These are phyloP conservation scores for Trametes sanguinea DNA, from an alignment of 768 basidiomycete genomes.

Conservation along the genomic window DNA sequence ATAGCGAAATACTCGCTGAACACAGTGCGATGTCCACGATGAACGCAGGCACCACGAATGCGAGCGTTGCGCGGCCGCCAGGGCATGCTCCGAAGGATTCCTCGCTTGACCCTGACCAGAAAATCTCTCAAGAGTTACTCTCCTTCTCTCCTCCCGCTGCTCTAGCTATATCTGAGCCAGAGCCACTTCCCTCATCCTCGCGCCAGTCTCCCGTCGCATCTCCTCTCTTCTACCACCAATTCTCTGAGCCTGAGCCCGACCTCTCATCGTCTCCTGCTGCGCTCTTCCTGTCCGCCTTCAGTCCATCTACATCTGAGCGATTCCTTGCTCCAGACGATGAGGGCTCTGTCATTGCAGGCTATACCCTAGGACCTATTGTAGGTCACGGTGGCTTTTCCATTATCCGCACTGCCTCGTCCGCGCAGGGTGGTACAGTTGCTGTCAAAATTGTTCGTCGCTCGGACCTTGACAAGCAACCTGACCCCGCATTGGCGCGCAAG, in stretches of 20 bases:
- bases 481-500: conserved; percentile 50
- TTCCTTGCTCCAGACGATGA: conserved; percentile 56
- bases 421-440: conserved; percentile 66
- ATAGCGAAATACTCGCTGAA: background rate
- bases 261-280: conserved; percentile 63
- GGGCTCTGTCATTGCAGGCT: conserved; percentile 67
- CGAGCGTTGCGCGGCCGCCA: background rate
- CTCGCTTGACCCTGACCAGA: conserved; percentile 19
- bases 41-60: background rate
- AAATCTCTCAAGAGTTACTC: conserved; percentile 16
- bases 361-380: conserved; percentile 73
- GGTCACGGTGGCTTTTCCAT: conserved; percentile 83
- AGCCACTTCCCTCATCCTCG: background rate
- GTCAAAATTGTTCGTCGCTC: conserved; percentile 79
- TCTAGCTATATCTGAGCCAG: conserved; percentile 22
- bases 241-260: conserved; percentile 19
- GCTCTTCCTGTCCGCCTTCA: conserved; percentile 70
- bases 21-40: background rate
- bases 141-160: conserved; percentile 7
- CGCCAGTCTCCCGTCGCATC: conserved; percentile 9
- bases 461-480: conserved; percentile 53
- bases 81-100: background rate
- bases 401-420: conserved; percentile 67
- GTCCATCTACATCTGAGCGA: conserved; percentile 34
- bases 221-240: conserved; percentile 1